A percentile compares a stretch with the other conserved stretches of the same genome.
Conservation (phyloP, 2,329 filamentous ascomycete genomes). For the Fusarium albosuccineum region DNA sequence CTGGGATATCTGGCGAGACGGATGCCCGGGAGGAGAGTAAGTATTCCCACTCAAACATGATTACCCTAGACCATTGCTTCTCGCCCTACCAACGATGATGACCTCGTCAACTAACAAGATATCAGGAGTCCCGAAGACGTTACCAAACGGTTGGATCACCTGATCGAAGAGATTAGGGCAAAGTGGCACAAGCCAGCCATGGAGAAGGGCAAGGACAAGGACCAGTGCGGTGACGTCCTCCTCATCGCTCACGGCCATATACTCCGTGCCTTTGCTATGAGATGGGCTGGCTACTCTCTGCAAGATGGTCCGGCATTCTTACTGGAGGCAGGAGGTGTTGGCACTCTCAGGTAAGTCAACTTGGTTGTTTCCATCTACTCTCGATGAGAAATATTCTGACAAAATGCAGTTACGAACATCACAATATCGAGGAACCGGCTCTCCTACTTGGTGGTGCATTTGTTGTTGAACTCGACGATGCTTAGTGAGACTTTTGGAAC, state of each 20-base stretch:
- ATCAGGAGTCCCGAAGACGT: conserved; percentile 78
- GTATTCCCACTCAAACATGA: conserved; percentile 47
- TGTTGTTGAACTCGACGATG: conserved; percentile 57
- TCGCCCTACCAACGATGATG: background rate
- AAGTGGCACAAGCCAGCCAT: conserved; percentile 75
- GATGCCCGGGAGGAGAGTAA: conserved; percentile 86
- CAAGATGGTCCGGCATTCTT: conserved; percentile 82
- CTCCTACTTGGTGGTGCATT: conserved; percentile 83
- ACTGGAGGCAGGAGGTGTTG: conserved; percentile 89
- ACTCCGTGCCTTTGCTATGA: conserved; percentile 85
- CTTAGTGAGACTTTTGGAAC: conserved; percentile 1
- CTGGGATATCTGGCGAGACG: conserved; percentile 94
- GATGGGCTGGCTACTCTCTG: conserved; percentile 82
- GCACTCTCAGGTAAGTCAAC: conserved; percentile 75
- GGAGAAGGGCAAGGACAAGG: conserved; percentile 60
- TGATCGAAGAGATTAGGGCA: conserved; percentile 81
- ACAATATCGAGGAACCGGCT: conserved; percentile 82
- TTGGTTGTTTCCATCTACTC: background rate
- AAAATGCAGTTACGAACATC: conserved; percentile 78
- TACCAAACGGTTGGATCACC: conserved; percentile 76
- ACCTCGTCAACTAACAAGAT: conserved; percentile 21
- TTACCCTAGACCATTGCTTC: conserved; percentile 15
- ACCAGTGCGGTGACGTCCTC: conserved; percentile 56
- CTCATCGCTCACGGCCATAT: conserved; percentile 94
- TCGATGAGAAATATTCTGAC: conserved; percentile 18